Base-by-base conservation (phyloP, 306 rosid genomes). In the Castanopsis chinensis region DNA sequence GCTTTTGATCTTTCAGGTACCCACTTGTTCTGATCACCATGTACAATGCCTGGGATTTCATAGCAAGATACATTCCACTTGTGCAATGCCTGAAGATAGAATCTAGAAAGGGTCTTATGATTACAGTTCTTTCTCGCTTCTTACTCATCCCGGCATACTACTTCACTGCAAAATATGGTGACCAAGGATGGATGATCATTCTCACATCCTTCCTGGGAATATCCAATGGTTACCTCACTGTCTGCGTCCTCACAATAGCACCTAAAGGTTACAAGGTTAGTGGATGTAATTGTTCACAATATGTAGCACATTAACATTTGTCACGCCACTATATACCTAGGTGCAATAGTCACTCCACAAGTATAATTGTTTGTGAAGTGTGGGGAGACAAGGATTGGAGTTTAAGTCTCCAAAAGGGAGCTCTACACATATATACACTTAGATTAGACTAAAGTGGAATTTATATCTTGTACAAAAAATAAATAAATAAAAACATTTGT, bases 181-280 rank as follows among this genome's bases (percentile, higher is more conserved):
- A 90, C 41, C 91, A 92, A 55, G 98, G 98, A 43, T 91, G 96
- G 92, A 90, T 93, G 98, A 90, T 95, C 69, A 8, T 93, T 43
- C 97, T 95, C 68, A 76, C 79, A 5, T 89, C 96, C 18, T 74
- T 94, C 70, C 71, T 94, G 78, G 97, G 96, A 71, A 79, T 94
- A 41, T 85, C 94, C 81, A 94, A 92, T 76, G 97, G 98, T 45
- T 83, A 94, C 74, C 93, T 90, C 63, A 90, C 94, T 4, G 98
- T 94, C 1, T 92, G 96, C 83, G 86, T 92, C 54, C 88, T 92
- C 60, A 92, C 94, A 0, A 81, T 82, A 6, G 96, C 94, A 78
- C 97, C 98, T 1, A 90, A 86, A 77, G 92, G 96, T 41, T 94
- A 89, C 87, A 92, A 83, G 89, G 98, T 83, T 63, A 75, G 84